A percentile compares a stretch with the other conserved stretches of the same genome.
Conservation (phyloP, 2,329 filamentous ascomycete species). For the Pseudocercospora musae region DNA sequence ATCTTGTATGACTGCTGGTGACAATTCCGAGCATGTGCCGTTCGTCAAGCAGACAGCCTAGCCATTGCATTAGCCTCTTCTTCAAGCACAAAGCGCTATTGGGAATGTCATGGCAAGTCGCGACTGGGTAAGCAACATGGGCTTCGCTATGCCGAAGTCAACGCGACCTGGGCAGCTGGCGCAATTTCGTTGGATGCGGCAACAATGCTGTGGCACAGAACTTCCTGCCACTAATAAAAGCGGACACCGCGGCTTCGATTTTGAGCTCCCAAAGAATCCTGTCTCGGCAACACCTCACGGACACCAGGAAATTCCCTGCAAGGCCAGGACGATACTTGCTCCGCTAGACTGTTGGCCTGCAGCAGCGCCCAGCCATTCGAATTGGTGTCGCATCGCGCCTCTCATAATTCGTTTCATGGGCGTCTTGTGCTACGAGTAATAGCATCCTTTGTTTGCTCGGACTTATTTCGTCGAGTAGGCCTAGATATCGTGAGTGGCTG, state of each 20-base stretch:
- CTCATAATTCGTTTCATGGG: too few species aligned
- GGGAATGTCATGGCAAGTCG: neutral
- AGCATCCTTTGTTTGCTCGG: too few species aligned
- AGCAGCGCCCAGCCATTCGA: too few species aligned
- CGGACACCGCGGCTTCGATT: neutral
- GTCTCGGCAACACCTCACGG: neutral
- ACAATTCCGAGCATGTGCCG: neutral
- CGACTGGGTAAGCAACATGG: neutral
- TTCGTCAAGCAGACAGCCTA: neutral
- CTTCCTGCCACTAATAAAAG: neutral
- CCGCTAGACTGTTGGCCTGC: too few species aligned
- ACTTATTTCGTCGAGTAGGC: too few species aligned
- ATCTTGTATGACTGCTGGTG: too few species aligned
- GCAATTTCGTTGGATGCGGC: neutral
- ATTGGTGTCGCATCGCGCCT: too few species aligned
- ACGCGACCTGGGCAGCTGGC: neutral
- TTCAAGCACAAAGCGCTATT: too few species aligned
- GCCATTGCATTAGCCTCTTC: neutral
- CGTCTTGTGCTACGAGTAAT: too few species aligned
- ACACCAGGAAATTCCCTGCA: too few species aligned
- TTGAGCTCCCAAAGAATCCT: neutral
- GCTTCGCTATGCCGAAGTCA: neutral
- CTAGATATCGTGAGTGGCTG: too few species aligned
- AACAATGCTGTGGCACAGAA: neutral
- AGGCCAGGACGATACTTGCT: too few species aligned